These are phyloP conservation scores for Phalaenopsis aphrodite DNA, from an alignment of 106 monocot species.

Conservation along the genomic window DNA sequence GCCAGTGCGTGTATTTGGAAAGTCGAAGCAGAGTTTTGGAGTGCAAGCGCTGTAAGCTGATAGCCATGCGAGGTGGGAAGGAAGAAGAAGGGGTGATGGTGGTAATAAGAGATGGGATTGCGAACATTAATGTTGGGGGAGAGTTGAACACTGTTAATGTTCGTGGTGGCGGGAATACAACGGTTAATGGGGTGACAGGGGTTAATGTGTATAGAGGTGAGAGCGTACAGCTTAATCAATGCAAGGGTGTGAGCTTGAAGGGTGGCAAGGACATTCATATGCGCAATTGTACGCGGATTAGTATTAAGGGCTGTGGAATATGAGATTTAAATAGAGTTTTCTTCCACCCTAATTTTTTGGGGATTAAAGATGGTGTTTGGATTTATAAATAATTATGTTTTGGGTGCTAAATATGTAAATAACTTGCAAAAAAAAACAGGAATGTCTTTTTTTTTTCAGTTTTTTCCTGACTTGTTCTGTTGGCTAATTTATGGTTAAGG, in stretches of 20 bases:
- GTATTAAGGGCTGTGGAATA: background rate
- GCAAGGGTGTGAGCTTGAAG: background rate
- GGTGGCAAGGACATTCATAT: background rate
- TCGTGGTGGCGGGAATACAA: background rate
- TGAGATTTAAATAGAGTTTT: background rate
- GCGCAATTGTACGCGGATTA: background rate
- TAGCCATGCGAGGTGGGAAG: background rate
- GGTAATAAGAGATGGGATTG: constrained; percentile 4
- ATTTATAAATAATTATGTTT: too few species aligned
- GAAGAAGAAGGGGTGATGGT: background rate
- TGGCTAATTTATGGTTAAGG: too few species aligned
- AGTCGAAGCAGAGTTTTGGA: background rate
- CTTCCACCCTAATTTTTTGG: too few species aligned
- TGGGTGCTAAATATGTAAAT: too few species aligned
- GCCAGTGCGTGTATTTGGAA: background rate
- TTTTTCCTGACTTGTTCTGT: too few species aligned
- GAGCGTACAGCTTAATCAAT: background rate
- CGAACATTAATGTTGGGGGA: background rate
- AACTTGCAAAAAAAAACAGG: too few species aligned
- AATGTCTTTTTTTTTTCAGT: too few species aligned
- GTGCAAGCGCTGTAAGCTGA: constrained; percentile 1
- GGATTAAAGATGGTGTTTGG: too few species aligned
- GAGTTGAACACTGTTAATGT: background rate
- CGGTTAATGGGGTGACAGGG: background rate
- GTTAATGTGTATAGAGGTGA: background rate